A percentile compares a stretch with the other conserved stretches of the same genome.
phyloP scores from a whole-genome alignment of 495 filamentous ascomycete genomes.

The Aspergillus cavernicola region DNA sequence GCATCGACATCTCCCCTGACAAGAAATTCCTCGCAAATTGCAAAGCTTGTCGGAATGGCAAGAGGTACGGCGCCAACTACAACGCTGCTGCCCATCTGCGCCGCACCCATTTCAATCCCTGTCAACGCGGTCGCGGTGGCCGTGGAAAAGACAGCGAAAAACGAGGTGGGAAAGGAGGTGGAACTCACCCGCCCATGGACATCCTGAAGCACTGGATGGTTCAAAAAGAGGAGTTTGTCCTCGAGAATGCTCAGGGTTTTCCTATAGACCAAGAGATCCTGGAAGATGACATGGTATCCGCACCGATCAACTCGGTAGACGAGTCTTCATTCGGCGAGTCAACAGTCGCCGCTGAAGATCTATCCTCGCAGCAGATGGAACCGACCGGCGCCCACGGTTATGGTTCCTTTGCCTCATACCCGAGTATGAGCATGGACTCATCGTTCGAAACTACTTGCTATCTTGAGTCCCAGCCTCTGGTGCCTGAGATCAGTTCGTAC shows the following conservation, averaged over 20 bases:
- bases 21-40: constrained; percentile 72
- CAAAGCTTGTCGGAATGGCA: constrained; percentile 75
- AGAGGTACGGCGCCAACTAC: constrained; percentile 89
- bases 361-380: constrained; percentile 24
- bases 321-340: constrained; percentile 13
- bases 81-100: constrained; percentile 92
- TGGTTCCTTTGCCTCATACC: constrained; percentile 24
- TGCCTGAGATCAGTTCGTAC: constrained; percentile 36
- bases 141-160: constrained; percentile 57
- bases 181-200: constrained; percentile 77
- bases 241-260: constrained; percentile 26
- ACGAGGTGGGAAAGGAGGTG: constrained; percentile 79
- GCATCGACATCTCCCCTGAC: constrained; percentile 59
- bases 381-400: constrained; percentile 29
- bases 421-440: constrained; percentile 24
- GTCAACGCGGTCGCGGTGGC: constrained; percentile 50
- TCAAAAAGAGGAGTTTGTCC: constrained; percentile 54
- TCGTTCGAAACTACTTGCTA: constrained; percentile 35
- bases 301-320: constrained; percentile 9
- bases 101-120: constrained; percentile 79
- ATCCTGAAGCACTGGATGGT: constrained; percentile 80
- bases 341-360: constrained; percentile 9
- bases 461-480: constrained; percentile 29
- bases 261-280: constrained; percentile 15
- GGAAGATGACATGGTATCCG: constrained; percentile 21